Evolutionary conservation across 192 early-diverging fungal species (phyloP), one percentile per base, ranked within the genome.

Genomic region (Powellomyces hirtus): DNA sequence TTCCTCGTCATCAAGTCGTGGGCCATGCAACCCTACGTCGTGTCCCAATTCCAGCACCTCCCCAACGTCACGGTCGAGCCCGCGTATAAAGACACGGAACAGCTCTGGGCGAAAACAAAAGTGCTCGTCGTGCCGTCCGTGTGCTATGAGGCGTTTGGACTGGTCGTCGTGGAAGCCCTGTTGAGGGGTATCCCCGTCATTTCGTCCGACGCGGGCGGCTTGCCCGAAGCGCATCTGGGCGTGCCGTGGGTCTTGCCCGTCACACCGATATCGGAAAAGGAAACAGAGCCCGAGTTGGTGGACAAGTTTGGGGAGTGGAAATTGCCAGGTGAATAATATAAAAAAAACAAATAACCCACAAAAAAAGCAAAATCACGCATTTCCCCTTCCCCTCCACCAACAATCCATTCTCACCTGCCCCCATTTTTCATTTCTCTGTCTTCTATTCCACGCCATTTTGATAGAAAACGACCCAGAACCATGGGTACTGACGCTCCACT

Each of bases 161-260:
- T 71, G n/a, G 70, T 71, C 1, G 70, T 71, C 14, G 51, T 71
- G 20, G 70, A 71, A 40, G 70, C 70, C 31, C 26, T 71, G 46
- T 4, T 71, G 36, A 45, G 70, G 10, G 70, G 70, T 18, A 72
- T 72, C 13, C 62, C 62, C 2, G 62, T 65, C 10, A 65, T 72
- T 22, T 72, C 70, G 24, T 58, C 53, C n/a, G 70, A 72, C 36
- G 61, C 70, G 10, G 70, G 70, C 55, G 70, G 70, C 26, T 33
- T 69, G 31, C 55, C 67, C 5, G 67, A 69, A 45, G 70, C 70
- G 24, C 70, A 72, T 49, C 40, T 72, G 18, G 34, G 29, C 52
- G 53, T 59, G 16, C 70, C 70, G 8, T 72, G 61, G 37, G 56
- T 65, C 50, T 26, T 72, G 14, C 55, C 70, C 14, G 62, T 65